Evolutionary conservation across 163 green algal species (phyloP).

Genomic region (Chloromonas sp.): DNA sequence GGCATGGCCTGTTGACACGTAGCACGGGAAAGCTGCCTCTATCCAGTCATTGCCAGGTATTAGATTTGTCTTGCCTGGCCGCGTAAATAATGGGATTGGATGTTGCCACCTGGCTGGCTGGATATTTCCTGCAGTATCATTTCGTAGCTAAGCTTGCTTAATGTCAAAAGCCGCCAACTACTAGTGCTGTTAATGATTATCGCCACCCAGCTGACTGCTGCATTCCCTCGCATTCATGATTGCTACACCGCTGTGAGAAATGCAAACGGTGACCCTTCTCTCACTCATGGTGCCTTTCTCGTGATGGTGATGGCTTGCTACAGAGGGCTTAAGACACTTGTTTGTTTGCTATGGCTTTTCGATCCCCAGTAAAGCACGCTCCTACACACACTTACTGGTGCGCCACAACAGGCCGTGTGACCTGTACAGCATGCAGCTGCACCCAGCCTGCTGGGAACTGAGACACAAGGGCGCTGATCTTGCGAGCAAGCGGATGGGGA

Average conservation of each 20-base stretch:
- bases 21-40: background rate
- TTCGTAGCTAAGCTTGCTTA: no score
- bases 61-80: no score
- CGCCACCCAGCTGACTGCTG: no score
- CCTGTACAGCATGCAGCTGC: conserved; percentile 47
- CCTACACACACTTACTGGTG: conserved; percentile 36
- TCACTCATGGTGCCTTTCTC: background rate
- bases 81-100: no score
- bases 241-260: background rate
- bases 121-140: no score
- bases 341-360: background rate
- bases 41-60: background rate
- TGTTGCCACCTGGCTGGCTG: no score
- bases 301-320: background rate
- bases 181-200: no score
- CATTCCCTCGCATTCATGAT: background rate
- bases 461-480: conserved; percentile 22
- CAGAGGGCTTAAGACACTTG: background rate
- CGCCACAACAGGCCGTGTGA: conserved; percentile 36
- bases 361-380: background rate
- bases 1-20: background rate
- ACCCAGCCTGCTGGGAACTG: conserved; percentile 48
- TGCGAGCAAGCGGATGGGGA: conserved; percentile 14
- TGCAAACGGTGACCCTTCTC: background rate
- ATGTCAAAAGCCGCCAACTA: no score